Conservation (phyloP, 2,329 filamentous ascomycete genomes). For the Trichoderma sp. region DNA sequence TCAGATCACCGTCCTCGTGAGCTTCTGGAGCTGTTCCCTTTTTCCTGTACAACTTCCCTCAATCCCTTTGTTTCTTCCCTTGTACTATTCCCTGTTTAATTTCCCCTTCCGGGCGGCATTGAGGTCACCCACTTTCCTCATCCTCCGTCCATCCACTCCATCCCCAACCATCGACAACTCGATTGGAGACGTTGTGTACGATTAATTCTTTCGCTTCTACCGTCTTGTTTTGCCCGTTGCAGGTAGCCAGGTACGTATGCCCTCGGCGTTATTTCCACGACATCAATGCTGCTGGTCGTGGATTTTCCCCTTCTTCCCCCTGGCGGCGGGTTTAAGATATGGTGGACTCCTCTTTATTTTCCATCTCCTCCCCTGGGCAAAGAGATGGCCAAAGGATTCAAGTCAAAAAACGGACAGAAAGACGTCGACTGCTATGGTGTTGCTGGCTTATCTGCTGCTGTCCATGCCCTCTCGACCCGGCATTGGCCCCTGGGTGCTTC, state of each 20-base stretch:
- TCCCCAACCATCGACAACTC: not conserved
- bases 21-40: not conserved
- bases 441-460: not conserved
- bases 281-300: not conserved
- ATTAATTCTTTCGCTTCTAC: not conserved
- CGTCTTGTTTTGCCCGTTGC: not conserved
- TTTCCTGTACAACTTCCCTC: not conserved
- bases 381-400: not conserved
- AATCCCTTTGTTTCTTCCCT: not conserved
- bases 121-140: not conserved
- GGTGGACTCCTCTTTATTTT: not conserved
- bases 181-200: not conserved
- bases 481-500: not conserved
- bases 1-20: not conserved
- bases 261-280: not conserved
- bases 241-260: conserved; percentile 7
- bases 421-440: not conserved
- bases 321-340: not conserved
- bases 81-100: not conserved
- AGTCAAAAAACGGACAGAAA: not conserved
- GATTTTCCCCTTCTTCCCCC: not conserved
- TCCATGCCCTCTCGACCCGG: not conserved
- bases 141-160: not conserved
- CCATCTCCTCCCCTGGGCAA: not conserved
- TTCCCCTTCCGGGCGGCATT: not conserved